Evolutionary conservation across 2,329 filamentous ascomycete species (phyloP).

Genomic region (Ophiostoma sp.): DNA sequence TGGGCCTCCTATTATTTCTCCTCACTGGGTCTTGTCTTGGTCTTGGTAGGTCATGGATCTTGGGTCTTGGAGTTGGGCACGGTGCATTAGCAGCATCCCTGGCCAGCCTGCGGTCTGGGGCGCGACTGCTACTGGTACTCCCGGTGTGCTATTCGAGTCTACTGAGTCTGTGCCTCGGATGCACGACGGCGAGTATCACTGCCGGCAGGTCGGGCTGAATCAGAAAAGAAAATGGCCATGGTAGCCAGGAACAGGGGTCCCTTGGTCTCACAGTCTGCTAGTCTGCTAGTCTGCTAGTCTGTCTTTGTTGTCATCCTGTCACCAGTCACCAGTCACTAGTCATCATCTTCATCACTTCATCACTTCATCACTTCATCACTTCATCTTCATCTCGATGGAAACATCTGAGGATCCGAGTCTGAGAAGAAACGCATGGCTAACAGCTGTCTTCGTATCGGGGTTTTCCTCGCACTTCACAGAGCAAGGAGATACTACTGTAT

Average conservation of each 20-base stretch:
- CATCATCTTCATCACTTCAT: neutral
- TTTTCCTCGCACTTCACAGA: neutral
- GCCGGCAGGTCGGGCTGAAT: neutral
- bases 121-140: neutral
- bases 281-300: neutral
- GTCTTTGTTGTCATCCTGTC: neutral
- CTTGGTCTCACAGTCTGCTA: neutral
- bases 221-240: neutral
- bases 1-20: neutral
- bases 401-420: neutral
- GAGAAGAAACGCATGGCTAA: neutral
- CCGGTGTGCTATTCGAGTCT: neutral
- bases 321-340: neutral
- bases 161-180: neutral
- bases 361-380: neutral
- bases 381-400: neutral
- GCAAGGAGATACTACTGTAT: neutral
- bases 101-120: neutral
- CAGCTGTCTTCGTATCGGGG: neutral
- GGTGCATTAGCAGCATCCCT: neutral
- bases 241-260: neutral
- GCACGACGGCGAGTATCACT: neutral
- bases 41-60: neutral
- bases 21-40: slow-evolving; percentile 1
- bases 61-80: neutral